These are phyloP conservation scores for Halophytophthora polymorphica DNA, from an alignment of 352 stramenopile species.

Conservation along the genomic window DNA sequence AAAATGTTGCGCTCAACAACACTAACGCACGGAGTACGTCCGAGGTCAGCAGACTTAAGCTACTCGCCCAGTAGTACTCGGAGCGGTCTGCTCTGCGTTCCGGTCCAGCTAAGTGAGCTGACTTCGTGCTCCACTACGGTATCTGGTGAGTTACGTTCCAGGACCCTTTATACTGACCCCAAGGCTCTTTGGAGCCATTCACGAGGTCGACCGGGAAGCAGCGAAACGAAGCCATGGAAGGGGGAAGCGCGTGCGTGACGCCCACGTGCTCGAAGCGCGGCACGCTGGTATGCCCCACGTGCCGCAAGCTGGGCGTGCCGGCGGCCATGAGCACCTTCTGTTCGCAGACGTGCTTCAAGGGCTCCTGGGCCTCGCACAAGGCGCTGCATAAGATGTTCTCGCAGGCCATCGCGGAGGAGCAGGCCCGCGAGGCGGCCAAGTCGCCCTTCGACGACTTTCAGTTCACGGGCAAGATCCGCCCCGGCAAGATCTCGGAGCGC, in stretches of 20 bases:
- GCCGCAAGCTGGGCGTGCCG: conserved; percentile 81
- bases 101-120: too few species aligned
- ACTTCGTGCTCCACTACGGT: too few species aligned
- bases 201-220: background rate
- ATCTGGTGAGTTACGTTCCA: too few species aligned
- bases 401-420: conserved; percentile 32
- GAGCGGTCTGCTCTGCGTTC: too few species aligned
- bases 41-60: too few species aligned
- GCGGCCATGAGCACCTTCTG: conserved; percentile 81
- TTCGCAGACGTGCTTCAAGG: conserved; percentile 93
- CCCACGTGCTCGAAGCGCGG: conserved; percentile 58
- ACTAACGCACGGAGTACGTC: too few species aligned
- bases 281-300: conserved; percentile 81
- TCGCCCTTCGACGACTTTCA: conserved; percentile 66
- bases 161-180: too few species aligned
- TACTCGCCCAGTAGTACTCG: too few species aligned
- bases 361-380: conserved; percentile 92
- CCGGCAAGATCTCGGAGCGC: conserved; percentile 75
- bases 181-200: background rate
- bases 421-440: conserved; percentile 8
- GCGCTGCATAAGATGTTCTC: conserved; percentile 90
- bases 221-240: background rate
- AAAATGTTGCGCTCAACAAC: too few species aligned
- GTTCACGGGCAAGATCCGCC: conserved; percentile 86
- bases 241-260: conserved; percentile 31